phyloP scores from a whole-genome alignment of 2,329 filamentous ascomycete genomes.

The Penicillium concentricum region DNA sequence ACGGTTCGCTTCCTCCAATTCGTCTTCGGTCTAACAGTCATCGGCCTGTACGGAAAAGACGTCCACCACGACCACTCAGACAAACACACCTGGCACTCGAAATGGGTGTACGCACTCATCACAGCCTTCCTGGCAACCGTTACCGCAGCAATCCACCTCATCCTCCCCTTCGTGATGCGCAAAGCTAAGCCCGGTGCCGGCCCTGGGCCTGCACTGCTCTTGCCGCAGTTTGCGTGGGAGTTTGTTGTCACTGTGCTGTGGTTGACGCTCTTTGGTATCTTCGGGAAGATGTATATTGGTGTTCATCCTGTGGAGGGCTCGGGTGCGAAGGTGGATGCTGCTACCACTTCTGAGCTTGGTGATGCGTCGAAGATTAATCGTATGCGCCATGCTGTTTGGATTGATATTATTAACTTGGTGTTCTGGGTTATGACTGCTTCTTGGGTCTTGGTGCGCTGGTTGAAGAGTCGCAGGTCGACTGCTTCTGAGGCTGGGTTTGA shows the following conservation, averaged over 20 bases:
- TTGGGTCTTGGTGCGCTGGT: slow-evolving; percentile 38
- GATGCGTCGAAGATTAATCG: slow-evolving; percentile 52
- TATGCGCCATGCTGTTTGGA: slow-evolving; percentile 87
- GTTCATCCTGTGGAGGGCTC: slow-evolving; percentile 50
- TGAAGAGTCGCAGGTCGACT: slow-evolving; percentile 24
- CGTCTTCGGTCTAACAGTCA: slow-evolving; percentile 71
- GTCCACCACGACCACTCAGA: slow-evolving; percentile 49
- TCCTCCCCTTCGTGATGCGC: slow-evolving; percentile 54
- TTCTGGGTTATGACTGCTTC: slow-evolving; percentile 69
- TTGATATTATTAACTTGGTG: slow-evolving; percentile 71
- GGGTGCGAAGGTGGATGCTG: background rate
- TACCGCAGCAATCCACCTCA: slow-evolving; percentile 63
- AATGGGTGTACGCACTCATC: slow-evolving; percentile 78
- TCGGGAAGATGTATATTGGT: slow-evolving; percentile 76
- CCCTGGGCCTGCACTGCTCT: slow-evolving; percentile 31
- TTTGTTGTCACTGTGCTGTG: slow-evolving; percentile 72
- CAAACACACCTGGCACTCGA: slow-evolving; percentile 56
- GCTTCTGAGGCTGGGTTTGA: slow-evolving; percentile 10
- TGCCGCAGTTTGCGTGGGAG: slow-evolving; percentile 65
- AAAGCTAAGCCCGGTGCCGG: slow-evolving; percentile 24
- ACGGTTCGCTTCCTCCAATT: slow-evolving; percentile 74
- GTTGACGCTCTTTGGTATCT: slow-evolving; percentile 79
- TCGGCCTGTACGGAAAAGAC: slow-evolving; percentile 74
- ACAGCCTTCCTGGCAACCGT: slow-evolving; percentile 65
- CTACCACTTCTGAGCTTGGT: background rate